Percentiles rank a stretch among this genome's conserved stretches.
Evolutionary conservation across 208 protist species (phyloP).

Genomic region (Trichomonas gallinae): DNA sequence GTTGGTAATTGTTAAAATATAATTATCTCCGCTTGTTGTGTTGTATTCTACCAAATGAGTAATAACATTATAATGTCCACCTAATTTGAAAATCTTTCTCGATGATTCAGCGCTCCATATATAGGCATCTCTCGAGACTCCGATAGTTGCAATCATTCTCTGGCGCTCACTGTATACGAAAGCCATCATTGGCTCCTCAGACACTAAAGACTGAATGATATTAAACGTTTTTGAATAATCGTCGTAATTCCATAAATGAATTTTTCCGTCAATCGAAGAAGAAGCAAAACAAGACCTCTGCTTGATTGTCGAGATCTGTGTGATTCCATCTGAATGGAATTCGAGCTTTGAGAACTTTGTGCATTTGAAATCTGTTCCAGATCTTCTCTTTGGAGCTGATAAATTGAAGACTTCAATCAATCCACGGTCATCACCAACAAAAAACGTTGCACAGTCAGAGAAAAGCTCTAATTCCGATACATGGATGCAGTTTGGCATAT

Average conservation of each 20-base stretch:
- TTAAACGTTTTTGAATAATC: not conserved
- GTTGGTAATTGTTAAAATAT: not conserved
- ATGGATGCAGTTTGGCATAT: not conserved
- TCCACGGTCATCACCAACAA: not conserved
- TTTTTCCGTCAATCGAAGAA: not conserved
- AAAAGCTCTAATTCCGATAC: not conserved
- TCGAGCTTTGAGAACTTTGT: not conserved
- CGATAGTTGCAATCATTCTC: not conserved
- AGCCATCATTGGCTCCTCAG: not conserved
- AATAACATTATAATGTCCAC: not conserved
- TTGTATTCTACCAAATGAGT: not conserved
- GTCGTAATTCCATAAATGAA: not conserved
- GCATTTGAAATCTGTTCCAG: not conserved
- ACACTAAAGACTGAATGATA: not conserved
- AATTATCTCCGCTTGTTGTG: not conserved
- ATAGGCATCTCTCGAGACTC: not conserved
- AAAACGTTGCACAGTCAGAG: not conserved
- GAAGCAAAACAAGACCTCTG: not conserved
- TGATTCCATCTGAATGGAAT: not conserved
- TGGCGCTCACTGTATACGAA: not conserved
- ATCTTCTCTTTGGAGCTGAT: not conserved
- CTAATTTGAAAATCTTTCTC: not conserved
- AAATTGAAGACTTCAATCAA: not conserved
- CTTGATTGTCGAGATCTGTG: not conserved
- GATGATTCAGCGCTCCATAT: not conserved